A percentile compares a stretch with the other conserved stretches of the same genome.
Conservation (phyloP, 2,329 filamentous ascomycete genomes). For the Cladophialophora psammophila region DNA sequence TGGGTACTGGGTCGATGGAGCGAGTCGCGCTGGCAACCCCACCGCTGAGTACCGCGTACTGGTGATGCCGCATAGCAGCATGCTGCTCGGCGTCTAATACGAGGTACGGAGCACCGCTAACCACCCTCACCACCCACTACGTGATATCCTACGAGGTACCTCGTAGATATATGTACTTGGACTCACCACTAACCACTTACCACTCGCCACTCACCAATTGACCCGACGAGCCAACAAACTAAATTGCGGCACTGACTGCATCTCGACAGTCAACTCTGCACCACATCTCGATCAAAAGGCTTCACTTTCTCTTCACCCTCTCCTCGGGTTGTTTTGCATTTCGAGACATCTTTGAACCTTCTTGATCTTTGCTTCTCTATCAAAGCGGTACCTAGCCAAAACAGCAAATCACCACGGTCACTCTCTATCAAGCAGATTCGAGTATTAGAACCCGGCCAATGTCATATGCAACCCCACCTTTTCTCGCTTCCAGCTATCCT, state of each 20-base stretch:
- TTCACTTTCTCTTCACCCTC: neutral
- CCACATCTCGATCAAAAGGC: neutral
- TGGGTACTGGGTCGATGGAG: too few species aligned
- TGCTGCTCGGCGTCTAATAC: too few species aligned
- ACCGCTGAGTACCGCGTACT: too few species aligned
- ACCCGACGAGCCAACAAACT: neutral
- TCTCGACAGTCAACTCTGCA: neutral
- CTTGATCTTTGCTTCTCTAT: neutral
- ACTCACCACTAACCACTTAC: neutral
- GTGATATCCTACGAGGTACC: too few species aligned
- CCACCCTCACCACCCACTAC: too few species aligned
- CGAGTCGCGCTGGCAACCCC: too few species aligned
- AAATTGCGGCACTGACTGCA: neutral
- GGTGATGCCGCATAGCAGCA: too few species aligned
- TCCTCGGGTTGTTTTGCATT: neutral
- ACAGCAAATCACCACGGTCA: conserved; percentile 1
- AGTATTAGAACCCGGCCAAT: neutral
- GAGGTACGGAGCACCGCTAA: too few species aligned
- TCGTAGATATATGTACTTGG: too few species aligned
- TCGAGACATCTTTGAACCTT: neutral
- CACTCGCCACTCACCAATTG: neutral
- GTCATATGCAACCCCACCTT: neutral
- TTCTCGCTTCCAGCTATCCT: neutral
- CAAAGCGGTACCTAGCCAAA: neutral
- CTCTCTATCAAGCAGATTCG: neutral